Conservation (phyloP, 164 flowering plant genomes). For the Brasenia schreberi region DNA sequence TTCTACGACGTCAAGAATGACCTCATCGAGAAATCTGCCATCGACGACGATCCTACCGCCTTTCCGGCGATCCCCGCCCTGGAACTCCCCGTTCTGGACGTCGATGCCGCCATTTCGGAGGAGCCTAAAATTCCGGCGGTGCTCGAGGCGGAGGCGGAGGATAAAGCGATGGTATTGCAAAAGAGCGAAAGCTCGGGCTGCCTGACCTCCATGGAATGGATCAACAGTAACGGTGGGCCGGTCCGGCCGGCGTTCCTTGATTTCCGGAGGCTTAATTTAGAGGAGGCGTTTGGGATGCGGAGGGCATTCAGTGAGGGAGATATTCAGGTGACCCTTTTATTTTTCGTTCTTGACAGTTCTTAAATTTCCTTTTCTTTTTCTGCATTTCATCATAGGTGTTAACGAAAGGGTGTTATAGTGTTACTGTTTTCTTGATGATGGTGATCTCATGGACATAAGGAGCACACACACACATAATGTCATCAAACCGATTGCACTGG, state of each 20-base stretch:
- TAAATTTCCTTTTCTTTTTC: not conserved
- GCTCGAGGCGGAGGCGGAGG: constrained; percentile 20
- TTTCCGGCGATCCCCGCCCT: constrained; percentile 32
- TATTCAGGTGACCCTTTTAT: constrained; percentile 55
- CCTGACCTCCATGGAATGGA: constrained; percentile 60
- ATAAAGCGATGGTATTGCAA: constrained; percentile 25
- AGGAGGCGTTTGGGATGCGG: constrained; percentile 70
- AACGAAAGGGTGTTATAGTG: no score
- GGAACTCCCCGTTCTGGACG: constrained; percentile 14
- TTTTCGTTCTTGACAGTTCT: not conserved
- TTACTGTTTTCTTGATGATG: no score
- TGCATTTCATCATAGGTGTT: not conserved
- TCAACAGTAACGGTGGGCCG: constrained; percentile 17
- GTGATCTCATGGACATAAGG: no score
- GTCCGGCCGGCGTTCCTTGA: constrained; percentile 50
- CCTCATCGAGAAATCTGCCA: constrained; percentile 49
- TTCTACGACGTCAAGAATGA: constrained; percentile 76
- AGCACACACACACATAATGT: no score
- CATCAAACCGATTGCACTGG: no score
- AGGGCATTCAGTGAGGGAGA: constrained; percentile 97
- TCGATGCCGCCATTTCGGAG: not conserved
- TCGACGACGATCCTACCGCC: constrained; percentile 17
- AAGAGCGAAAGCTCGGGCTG: constrained; percentile 68
- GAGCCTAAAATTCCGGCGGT: constrained; percentile 1
- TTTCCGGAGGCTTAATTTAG: constrained; percentile 49